A percentile compares a stretch with the other conserved stretches of the same genome.
Conservation (phyloP, 371 early-diverging fungal species). For the Mortierella sp. region DNA sequence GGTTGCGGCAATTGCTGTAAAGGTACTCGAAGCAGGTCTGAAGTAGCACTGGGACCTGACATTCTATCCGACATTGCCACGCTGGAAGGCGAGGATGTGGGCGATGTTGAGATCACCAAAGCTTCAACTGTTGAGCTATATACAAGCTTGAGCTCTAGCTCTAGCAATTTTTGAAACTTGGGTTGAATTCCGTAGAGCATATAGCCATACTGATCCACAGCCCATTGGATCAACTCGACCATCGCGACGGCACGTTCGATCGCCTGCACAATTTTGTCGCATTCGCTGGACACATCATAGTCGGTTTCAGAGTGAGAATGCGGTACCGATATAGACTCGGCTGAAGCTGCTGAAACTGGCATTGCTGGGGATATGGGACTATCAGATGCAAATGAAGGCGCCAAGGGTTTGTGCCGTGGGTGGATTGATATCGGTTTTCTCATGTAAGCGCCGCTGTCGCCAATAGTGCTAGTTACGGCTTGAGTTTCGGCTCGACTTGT, state of each 20-base stretch:
- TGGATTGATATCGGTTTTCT: not conserved
- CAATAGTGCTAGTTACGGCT: not conserved
- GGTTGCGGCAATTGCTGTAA: not conserved
- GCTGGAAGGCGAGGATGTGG: conserved; percentile 6
- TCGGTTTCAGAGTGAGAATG: not conserved
- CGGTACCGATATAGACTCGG: not conserved
- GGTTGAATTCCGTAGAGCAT: conserved; percentile 56
- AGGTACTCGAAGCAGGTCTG: not conserved
- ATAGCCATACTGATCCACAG: conserved; percentile 58
- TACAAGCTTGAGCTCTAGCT: conserved; percentile 53
- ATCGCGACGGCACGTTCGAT: conserved; percentile 33
- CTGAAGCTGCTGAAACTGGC: not conserved
- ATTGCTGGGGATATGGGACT: not conserved
- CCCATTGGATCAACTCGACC: conserved; percentile 56
- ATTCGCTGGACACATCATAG: conserved; percentile 3
- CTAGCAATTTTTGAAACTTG: conserved; percentile 46
- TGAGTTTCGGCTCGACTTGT: not conserved
- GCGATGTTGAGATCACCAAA: conserved; percentile 3
- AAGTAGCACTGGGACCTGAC: not conserved
- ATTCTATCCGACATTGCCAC: not conserved
- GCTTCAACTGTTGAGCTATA: conserved; percentile 26
- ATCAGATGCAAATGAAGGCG: not conserved
- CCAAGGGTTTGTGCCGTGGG: not conserved
- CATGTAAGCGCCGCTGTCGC: no score
- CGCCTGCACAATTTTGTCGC: conserved; percentile 26